phyloP scores from a whole-genome alignment of 352 stramenopile genomes.

The Pythium apleroticum region DNA sequence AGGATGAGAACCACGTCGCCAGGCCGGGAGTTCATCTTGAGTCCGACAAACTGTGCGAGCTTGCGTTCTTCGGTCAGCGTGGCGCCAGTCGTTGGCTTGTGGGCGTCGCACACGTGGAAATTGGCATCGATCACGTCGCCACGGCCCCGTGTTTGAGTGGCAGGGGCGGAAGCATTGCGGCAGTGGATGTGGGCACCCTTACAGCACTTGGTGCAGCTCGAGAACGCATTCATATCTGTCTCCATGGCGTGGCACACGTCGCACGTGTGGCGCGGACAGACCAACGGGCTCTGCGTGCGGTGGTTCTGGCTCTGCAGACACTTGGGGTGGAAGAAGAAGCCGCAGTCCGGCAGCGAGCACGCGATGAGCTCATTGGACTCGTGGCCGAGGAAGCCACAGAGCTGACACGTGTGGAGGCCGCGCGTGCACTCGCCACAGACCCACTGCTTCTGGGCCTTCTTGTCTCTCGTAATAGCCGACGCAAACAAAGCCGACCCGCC shows the following conservation, averaged over 20 bases:
- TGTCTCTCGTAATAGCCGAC: conserved; percentile 27
- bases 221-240: conserved; percentile 48
- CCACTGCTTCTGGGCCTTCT: conserved; percentile 46
- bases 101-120: conserved; percentile 46
- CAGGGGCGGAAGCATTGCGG: neutral
- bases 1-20: conserved; percentile 71
- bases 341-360: conserved; percentile 56
- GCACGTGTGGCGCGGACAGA: conserved; percentile 68
- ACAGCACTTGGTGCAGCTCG: conserved; percentile 57
- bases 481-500: conserved; percentile 13
- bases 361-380: conserved; percentile 45
- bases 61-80: conserved; percentile 9
- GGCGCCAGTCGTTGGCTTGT: conserved; percentile 16
- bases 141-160: conserved; percentile 4
- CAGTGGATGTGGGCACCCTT: conserved; percentile 52
- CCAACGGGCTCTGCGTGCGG: conserved; percentile 29
- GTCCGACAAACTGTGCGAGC: conserved; percentile 17
- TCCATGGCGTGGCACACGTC: conserved; percentile 42
- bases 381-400: conserved; percentile 73
- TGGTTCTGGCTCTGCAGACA: conserved; percentile 30
- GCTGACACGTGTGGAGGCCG: conserved; percentile 52
- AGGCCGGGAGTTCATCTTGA: conserved; percentile 37
- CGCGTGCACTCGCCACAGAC: conserved; percentile 67
- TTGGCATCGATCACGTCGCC: conserved; percentile 26
- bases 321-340: conserved; percentile 56